A percentile compares a stretch with the other conserved stretches of the same genome.
Evolutionary conservation across 2,329 filamentous ascomycete genomes (phyloP).

Genomic region (Colletotrichum liaoningense): DNA sequence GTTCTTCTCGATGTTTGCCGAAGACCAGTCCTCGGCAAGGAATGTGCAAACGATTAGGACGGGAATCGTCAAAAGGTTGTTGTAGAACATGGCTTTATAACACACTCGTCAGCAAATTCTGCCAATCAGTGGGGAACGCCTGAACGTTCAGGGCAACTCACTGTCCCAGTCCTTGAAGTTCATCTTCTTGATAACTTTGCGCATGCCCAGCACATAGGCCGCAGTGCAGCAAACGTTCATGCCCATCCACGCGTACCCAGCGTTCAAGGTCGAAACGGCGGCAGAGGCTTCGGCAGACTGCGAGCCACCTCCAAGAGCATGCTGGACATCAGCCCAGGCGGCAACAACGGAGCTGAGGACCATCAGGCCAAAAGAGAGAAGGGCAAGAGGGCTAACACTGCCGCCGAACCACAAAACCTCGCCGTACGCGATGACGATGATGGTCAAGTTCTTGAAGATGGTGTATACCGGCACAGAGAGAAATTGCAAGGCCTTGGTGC

Average conservation of each 20-base stretch:
- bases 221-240: conserved; percentile 96
- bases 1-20: conserved; percentile 84
- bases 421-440: conserved; percentile 97
- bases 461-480: conserved; percentile 99
- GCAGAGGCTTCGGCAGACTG: conserved; percentile 71
- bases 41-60: conserved; percentile 87
- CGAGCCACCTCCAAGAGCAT: conserved; percentile 73
- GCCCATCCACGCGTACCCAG: conserved; percentile 98
- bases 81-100: conserved; percentile 95
- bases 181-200: conserved; percentile 98
- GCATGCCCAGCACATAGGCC: conserved; percentile 90
- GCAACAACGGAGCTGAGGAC: conserved; percentile 94
- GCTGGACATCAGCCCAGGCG: conserved; percentile 96
- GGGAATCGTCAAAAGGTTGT: conserved; percentile 96
- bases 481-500: conserved; percentile 94
- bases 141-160: conserved; percentile 63
- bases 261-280: conserved; percentile 89
- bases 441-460: conserved; percentile 99
- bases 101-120: conserved; percentile 39
- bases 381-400: conserved; percentile 84
- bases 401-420: conserved; percentile 99
- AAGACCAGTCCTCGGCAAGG: conserved; percentile 91
- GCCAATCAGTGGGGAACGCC: background rate
- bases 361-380: conserved; percentile 97
- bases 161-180: conserved; percentile 99